These are phyloP conservation scores for Theobroma grandiflorum DNA, from an alignment of 441 rosid genomes.

Conservation along the genomic window DNA sequence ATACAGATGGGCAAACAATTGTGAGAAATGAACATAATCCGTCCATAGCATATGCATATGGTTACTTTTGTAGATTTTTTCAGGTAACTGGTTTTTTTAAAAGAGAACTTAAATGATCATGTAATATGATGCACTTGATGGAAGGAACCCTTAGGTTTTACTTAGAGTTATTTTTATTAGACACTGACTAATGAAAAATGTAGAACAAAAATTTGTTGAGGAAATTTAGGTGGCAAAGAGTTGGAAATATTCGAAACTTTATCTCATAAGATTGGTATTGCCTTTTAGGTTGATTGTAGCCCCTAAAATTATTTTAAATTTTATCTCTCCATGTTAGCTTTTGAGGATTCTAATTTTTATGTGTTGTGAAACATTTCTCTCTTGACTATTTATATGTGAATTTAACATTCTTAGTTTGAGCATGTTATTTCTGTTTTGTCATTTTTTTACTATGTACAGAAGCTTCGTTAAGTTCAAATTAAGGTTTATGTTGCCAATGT, in stretches of 20 bases:
- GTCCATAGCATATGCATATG: constrained; percentile 91
- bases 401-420: background rate
- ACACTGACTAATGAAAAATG: background rate
- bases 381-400: background rate
- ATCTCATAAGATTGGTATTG: background rate
- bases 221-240: constrained; percentile 2
- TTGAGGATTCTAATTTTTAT: background rate
- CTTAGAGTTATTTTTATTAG: background rate
- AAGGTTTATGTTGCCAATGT: too few relatives aligned
- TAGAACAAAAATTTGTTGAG: background rate
- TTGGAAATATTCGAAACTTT: background rate
- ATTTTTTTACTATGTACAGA: too few relatives aligned
- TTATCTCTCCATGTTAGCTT: background rate
- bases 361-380: background rate
- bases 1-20: constrained; percentile 96
- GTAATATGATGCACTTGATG: background rate
- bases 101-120: background rate
- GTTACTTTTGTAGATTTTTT: constrained; percentile 50
- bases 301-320: background rate
- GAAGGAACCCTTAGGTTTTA: background rate
- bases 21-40: constrained; percentile 89
- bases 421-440: background rate
- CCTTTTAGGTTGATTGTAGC: constrained; percentile 5
- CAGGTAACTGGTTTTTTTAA: background rate
- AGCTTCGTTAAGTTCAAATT: too few relatives aligned